Evolutionary conservation across 805 yeast genomes (phyloP), one percentile per base, ranked within the genome.

Genomic region (Yarrowia porcina): DNA sequence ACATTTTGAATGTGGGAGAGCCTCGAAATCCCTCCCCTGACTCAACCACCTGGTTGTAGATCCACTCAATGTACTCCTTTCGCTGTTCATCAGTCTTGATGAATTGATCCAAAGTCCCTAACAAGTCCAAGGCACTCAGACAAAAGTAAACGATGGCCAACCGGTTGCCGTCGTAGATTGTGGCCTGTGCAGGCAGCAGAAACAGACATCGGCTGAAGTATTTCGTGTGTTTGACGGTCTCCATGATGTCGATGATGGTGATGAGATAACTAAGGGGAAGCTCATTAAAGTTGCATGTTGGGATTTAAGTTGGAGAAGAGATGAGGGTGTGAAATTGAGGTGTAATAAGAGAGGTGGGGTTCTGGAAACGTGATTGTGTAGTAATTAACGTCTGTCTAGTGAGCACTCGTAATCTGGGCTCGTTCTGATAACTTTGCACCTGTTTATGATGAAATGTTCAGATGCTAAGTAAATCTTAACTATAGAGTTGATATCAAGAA

Each of bases 81-180:
- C 59, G 11, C 69, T 67, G 66, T 79, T 74, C 18, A 68, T 63
- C 12, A 70, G 45, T 52, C 25, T 36, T 52, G 65, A 76, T 71
- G 66, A 73, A 35, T 68, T 67, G 64, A 67, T 66, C 69, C 28
- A 82, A 69, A 36, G 67, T 67, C 3, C 75, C 73, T n/a, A 82
- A 64, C 12, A 86, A 66, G 27, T 78, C 82, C 12, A 87, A 75
- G 0, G 91, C 92, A 32, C 82, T 78, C 0, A 90, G 69, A 44
- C 89, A 80, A 70, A 90, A 90, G 71, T 85, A 89, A 2, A 86
- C 76, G n/a, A 91, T 72, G 5, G 93, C 83, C 52, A 90, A 69
- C 66, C 82, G 83, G 68, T 87, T 87, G 6, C 89, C 80, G 68
- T 89, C 97, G 64, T 87, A 86, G 0, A 80, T 68, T 67, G 88